A percentile compares a stretch with the other conserved stretches of the same genome.
Evolutionary conservation across 2,329 filamentous ascomycete genomes (phyloP).

Genomic region (Exophiala phaeomuriformis): DNA sequence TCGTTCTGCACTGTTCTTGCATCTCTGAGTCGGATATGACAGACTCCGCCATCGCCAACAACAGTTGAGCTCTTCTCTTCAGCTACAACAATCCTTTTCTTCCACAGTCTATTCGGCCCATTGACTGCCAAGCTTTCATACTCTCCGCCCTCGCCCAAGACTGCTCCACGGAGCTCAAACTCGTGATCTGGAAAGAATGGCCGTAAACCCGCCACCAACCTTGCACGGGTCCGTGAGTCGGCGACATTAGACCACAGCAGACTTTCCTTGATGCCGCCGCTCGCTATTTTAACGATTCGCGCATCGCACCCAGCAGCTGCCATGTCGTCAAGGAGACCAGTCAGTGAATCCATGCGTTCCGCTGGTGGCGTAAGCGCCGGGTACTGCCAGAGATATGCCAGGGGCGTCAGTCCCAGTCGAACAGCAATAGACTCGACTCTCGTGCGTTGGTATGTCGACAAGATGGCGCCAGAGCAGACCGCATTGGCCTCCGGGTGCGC

Average conservation of each 20-base stretch:
- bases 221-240: conserved; percentile 41
- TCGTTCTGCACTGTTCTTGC: conserved; percentile 49
- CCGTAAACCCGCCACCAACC: conserved; percentile 43
- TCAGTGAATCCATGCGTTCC: conserved; percentile 29
- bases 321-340: conserved; percentile 71
- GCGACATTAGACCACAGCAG: conserved; percentile 78
- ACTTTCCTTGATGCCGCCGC: conserved; percentile 72
- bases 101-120: conserved; percentile 68
- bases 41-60: conserved; percentile 66
- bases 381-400: conserved; percentile 91
- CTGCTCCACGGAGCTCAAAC: conserved; percentile 57
- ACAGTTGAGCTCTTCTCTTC: conserved; percentile 49
- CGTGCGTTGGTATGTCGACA: conserved; percentile 93
- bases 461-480: conserved; percentile 80
- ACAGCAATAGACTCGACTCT: conserved; percentile 85
- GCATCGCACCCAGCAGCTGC: conserved; percentile 67
- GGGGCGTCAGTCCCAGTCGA: conserved; percentile 71
- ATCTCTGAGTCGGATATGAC: conserved; percentile 58
- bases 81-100: conserved; percentile 57
- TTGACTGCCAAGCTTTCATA: conserved; percentile 88
- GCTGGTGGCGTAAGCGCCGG: conserved; percentile 56
- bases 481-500: conserved; percentile 76
- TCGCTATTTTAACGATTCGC: conserved; percentile 91
- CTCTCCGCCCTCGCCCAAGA: conserved; percentile 88
- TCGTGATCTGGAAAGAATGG: conserved; percentile 49